phyloP scores from a whole-genome alignment of 345 rosid genomes.

The Boechera stricta region DNA sequence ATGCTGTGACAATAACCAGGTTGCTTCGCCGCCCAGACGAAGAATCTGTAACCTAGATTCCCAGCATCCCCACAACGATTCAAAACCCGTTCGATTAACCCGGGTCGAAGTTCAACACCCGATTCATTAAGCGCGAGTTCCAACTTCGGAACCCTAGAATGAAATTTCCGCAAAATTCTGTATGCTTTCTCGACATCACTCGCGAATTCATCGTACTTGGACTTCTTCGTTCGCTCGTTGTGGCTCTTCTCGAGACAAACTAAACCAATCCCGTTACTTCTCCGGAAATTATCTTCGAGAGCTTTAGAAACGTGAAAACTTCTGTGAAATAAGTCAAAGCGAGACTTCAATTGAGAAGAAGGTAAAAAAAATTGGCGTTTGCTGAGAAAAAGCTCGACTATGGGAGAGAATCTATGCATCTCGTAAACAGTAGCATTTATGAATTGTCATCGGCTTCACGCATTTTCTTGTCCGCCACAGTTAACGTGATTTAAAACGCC shows the following conservation, averaged over 20 bases:
- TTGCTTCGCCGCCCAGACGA: constrained; percentile 83
- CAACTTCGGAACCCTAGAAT: constrained; percentile 73
- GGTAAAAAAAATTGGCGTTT: constrained; percentile 6
- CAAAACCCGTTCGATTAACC: constrained; percentile 79
- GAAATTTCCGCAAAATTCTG: constrained; percentile 72
- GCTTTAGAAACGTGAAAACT: constrained; percentile 26
- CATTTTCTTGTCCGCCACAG: background rate
- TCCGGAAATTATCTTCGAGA: constrained; percentile 24
- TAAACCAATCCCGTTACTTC: constrained; percentile 51
- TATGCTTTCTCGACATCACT: constrained; percentile 82
- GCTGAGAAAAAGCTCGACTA: constrained; percentile 9
- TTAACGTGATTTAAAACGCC: background rate
- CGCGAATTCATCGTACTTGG: constrained; percentile 60
- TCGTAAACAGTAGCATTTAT: constrained; percentile 17
- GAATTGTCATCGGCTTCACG: background rate
- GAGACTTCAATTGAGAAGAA: constrained; percentile 21
- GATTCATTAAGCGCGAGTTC: constrained; percentile 81
- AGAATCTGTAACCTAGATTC: constrained; percentile 79
- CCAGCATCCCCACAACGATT: constrained; percentile 95
- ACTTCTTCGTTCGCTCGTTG: constrained; percentile 22
- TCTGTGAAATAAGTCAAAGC: constrained; percentile 2
- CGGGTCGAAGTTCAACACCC: constrained; percentile 66
- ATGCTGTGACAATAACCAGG: constrained; percentile 70
- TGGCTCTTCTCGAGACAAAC: constrained; percentile 51
- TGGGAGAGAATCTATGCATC: constrained; percentile 41